Percentiles rank a stretch among this genome's conserved stretches.
These are phyloP conservation scores for Seminavis robusta DNA, from an alignment of 108 stramenopile genomes.

Conservation along the genomic window DNA sequence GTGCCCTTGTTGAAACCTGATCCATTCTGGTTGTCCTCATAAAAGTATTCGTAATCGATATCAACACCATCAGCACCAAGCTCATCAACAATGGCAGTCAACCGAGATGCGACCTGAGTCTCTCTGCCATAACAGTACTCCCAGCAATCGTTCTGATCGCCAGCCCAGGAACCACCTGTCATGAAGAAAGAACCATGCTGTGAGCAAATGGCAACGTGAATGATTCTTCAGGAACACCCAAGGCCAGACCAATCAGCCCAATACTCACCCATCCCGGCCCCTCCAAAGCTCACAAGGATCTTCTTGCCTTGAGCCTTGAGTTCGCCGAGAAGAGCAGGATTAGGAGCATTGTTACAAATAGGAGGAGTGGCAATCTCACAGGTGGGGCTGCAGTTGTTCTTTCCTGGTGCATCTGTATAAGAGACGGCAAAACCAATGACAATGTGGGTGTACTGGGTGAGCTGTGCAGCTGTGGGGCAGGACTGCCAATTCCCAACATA, in stretches of 20 bases:
- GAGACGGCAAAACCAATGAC: constrained; percentile 56
- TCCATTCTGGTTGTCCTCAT: constrained; percentile 29
- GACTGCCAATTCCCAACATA: constrained; percentile 62
- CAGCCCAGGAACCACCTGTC: constrained; percentile 44
- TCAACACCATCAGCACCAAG: constrained; percentile 54
- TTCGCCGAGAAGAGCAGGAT: constrained; percentile 27
- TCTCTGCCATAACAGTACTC: constrained; percentile 67
- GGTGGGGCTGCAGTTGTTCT: constrained; percentile 31
- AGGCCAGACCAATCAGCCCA: too few relatives aligned
- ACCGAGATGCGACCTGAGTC: constrained; percentile 30
- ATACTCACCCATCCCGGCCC: constrained; percentile 68
- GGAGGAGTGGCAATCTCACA: constrained; percentile 35
- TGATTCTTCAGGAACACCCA: too few relatives aligned
- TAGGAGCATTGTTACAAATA: constrained; percentile 37
- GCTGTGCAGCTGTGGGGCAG: constrained; percentile 43
- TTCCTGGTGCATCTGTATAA: constrained; percentile 32
- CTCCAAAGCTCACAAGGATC: constrained; percentile 62
- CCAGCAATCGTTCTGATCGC: constrained; percentile 61
- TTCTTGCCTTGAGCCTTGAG: constrained; percentile 54
- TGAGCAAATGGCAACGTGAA: too few relatives aligned
- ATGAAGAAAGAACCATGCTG: too few relatives aligned
- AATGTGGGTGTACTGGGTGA: constrained; percentile 50
- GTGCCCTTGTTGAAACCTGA: constrained; percentile 17
- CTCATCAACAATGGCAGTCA: constrained; percentile 40
- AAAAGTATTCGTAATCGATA: constrained; percentile 73